Base-by-base conservation (phyloP, 169 alveolate genomes). In the Cryptosporidium bovis region DNA sequence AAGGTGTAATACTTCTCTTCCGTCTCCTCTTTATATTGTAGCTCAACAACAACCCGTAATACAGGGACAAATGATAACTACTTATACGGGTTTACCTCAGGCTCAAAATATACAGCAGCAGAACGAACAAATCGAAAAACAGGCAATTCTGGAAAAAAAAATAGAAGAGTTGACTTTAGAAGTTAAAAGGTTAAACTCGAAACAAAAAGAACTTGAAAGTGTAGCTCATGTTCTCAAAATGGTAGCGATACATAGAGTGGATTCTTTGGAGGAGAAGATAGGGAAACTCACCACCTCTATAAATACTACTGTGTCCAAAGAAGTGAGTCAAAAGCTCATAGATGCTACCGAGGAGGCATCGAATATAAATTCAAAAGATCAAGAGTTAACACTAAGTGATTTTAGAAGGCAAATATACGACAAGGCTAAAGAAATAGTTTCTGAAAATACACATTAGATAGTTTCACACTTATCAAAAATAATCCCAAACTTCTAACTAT, bases 241-340 rank as follows among this genome's bases (percentile, higher is more conserved):
- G 71, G 65, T 77, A 44, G 87, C 87, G 24, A 77, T 77, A 40
- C 69, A 56, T n/a, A 56, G 87, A 77, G 87, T 77, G 4, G 87
- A 77, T 56, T 60, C 77, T 53, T 40, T 77, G 24, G 87, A 77
- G 27, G 87, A 77, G 29, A 77, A 62, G 71, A 60, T 77, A 77
- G 46, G 56, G 40, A 56, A 56, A 8, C 64, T 77, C n/a, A 33
- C 87, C 8, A 50, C n/a, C 64, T 77, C 71, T 3, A 18, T 77
- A 13, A 13, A 29, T 24, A 71, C 16, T 65, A 29, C 33, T 31
- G 60, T 10, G 1, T 6, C 53, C 15, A 33, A 64, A 64, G 66
- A 71, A 34, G 20, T 71, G n/a, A 15, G 68, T 33, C 62, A 36
- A 53, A 31, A 71, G 24, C 40, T 55, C 8, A 20, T 10, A 18